Evolutionary conservation across 2,329 filamentous ascomycete genomes (phyloP).

Genomic region (Phialophora tarda): DNA sequence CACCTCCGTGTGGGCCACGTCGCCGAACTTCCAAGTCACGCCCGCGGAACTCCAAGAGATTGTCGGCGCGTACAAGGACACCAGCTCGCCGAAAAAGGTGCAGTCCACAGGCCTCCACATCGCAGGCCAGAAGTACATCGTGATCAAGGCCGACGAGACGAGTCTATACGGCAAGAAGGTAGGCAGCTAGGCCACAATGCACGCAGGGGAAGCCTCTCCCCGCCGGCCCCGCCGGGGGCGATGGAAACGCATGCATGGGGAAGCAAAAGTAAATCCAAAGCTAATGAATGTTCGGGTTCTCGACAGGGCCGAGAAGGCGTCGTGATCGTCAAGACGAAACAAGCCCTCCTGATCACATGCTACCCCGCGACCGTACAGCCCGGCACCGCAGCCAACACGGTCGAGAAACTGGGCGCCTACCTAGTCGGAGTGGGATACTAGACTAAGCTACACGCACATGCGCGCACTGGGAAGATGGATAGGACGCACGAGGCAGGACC

Average conservation of each 20-base stretch:
- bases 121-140: conserved; percentile 76
- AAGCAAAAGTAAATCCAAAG: neutral
- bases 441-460: conserved; percentile 51
- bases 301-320: conserved; percentile 77
- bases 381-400: conserved; percentile 75
- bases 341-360: conserved; percentile 87
- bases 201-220: neutral
- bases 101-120: conserved; percentile 76
- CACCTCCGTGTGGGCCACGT: conserved; percentile 78
- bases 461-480: neutral
- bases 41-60: conserved; percentile 63
- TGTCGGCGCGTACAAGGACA: conserved; percentile 59
- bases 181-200: conserved; percentile 41
- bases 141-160: conserved; percentile 75
- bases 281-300: neutral
- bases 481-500: neutral
- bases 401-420: conserved; percentile 87
- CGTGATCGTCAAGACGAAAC: conserved; percentile 81
- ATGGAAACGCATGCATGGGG: neutral
- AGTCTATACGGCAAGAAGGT: conserved; percentile 88
- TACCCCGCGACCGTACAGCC: conserved; percentile 76
- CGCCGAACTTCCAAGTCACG: conserved; percentile 71
- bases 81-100: conserved; percentile 66
- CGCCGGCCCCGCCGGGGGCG: neutral
- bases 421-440: conserved; percentile 79